These are phyloP conservation scores for Gossypium gossypioides DNA, from an alignment of 441 rosid species.

Conservation along the genomic window DNA sequence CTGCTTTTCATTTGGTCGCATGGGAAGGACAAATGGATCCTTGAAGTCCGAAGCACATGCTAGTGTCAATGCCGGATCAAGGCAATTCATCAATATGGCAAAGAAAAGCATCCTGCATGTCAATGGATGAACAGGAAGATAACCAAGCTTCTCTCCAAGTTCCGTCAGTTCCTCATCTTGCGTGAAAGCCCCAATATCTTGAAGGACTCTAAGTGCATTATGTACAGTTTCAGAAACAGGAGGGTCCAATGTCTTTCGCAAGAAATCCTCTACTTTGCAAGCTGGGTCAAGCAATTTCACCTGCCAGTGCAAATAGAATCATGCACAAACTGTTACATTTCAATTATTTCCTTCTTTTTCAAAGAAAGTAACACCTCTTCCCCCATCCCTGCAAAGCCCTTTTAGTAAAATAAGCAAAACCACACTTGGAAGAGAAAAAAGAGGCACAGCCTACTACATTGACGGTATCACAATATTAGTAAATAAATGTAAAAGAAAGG, in stretches of 20 bases:
- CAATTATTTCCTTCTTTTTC: background rate
- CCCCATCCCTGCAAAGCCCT: background rate
- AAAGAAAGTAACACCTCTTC: background rate
- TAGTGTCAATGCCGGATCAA: constrained; percentile 89
- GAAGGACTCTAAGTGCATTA: constrained; percentile 67
- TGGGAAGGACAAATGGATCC: constrained; percentile 82
- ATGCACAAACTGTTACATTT: constrained; percentile 14
- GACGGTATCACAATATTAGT: background rate
- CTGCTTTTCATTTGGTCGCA: constrained; percentile 59
- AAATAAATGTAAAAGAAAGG: background rate
- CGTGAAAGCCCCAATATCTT: constrained; percentile 84
- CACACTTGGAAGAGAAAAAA: background rate
- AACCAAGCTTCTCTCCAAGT: constrained; percentile 82
- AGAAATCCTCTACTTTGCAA: constrained; percentile 58
- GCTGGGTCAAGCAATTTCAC: constrained; percentile 81
- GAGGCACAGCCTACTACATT: background rate
- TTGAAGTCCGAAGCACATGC: constrained; percentile 89
- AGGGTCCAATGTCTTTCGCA: constrained; percentile 79
- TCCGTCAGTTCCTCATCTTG: constrained; percentile 69
- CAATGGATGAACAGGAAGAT: constrained; percentile 83
- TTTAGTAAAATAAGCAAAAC: background rate
- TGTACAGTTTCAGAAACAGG: constrained; percentile 64
- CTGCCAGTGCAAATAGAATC: constrained; percentile 29
- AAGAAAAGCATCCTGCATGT: constrained; percentile 93
- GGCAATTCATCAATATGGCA: constrained; percentile 81